Evolutionary conservation across 2,329 filamentous ascomycete species (phyloP).

Genomic region (Clonostachys rhizophaga): DNA sequence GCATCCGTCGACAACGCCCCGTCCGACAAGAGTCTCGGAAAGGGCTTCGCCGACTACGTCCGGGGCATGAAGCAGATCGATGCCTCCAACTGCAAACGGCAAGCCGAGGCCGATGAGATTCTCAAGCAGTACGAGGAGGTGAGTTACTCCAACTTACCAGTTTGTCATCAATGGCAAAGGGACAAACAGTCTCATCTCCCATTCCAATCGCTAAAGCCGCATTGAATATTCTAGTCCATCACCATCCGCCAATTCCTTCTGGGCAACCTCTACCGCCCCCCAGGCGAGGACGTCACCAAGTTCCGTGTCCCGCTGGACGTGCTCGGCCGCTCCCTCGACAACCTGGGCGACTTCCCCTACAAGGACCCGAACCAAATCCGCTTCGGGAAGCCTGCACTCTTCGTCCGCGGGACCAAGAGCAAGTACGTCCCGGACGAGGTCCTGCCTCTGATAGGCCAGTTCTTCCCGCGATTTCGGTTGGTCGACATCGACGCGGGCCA

Average conservation of each 20-base stretch:
- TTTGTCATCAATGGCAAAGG: no score
- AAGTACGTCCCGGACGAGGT: conserved; percentile 78
- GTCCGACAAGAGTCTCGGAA: conserved; percentile 69
- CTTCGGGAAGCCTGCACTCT: conserved; percentile 75
- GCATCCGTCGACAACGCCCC: conserved; percentile 91
- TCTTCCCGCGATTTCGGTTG: conserved; percentile 75
- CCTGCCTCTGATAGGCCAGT: conserved; percentile 72
- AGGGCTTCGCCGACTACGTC: conserved; percentile 75
- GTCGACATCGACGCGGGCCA: conserved; percentile 76
- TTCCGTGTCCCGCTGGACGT: conserved; percentile 78
- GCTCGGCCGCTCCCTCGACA: conserved; percentile 61
- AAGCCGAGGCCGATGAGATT: conserved; percentile 76
- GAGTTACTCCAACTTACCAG: conserved; percentile 6
- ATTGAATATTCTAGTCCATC: conserved; percentile 38
- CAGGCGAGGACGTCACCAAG: conserved; percentile 44
- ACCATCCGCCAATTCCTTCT: conserved; percentile 87
- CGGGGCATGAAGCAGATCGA: conserved; percentile 82
- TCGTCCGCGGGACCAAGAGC: conserved; percentile 74
- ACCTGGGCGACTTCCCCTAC: conserved; percentile 88
- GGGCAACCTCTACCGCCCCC: conserved; percentile 68
- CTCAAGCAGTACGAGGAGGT: conserved; percentile 69
- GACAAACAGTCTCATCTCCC: background rate
- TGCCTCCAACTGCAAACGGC: conserved; percentile 58
- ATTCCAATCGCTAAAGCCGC: background rate
- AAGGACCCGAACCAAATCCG: conserved; percentile 61